Percentiles rank a stretch among this genome's conserved stretches.
These are phyloP conservation scores for Ilyonectria mors-panacis DNA, from an alignment of 2,329 filamentous ascomycete genomes.

Conservation along the genomic window DNA sequence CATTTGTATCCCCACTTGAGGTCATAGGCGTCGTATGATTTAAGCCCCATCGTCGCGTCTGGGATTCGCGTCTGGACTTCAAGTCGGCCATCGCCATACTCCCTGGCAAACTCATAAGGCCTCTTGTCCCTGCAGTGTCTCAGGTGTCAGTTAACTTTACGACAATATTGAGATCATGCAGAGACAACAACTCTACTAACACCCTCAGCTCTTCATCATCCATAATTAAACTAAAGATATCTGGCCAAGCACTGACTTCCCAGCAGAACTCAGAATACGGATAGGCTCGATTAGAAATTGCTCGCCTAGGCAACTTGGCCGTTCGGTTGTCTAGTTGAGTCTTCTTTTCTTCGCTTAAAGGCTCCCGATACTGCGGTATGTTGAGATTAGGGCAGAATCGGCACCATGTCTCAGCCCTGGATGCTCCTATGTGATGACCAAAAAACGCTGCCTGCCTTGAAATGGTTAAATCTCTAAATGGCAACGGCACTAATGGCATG, in stretches of 20 bases:
- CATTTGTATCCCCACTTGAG: background rate
- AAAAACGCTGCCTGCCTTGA: background rate
- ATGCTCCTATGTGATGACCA: background rate
- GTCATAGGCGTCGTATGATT: background rate
- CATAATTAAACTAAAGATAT: background rate
- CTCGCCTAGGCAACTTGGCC: background rate
- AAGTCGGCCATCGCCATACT: background rate
- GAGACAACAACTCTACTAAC: background rate
- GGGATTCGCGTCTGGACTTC: background rate
- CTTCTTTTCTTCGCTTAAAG: slow-evolving; percentile 6
- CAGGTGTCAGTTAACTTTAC: background rate
- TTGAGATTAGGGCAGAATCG: slow-evolving; percentile 4
- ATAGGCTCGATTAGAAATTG: background rate
- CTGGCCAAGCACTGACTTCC: background rate
- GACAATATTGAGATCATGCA: background rate
- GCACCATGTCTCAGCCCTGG: background rate
- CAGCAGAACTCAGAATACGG: slow-evolving; percentile 1
- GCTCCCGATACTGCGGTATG: background rate
- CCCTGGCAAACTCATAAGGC: background rate
- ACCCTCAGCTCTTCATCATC: slow-evolving; percentile 10
- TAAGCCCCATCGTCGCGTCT: background rate
- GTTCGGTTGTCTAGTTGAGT: background rate
- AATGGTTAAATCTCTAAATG: background rate
- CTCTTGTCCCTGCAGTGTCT: background rate
- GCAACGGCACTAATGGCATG: slow-evolving; percentile 8